Conservation (phyloP, 441 rosid genomes). For the Aquilaria agallochum region DNA sequence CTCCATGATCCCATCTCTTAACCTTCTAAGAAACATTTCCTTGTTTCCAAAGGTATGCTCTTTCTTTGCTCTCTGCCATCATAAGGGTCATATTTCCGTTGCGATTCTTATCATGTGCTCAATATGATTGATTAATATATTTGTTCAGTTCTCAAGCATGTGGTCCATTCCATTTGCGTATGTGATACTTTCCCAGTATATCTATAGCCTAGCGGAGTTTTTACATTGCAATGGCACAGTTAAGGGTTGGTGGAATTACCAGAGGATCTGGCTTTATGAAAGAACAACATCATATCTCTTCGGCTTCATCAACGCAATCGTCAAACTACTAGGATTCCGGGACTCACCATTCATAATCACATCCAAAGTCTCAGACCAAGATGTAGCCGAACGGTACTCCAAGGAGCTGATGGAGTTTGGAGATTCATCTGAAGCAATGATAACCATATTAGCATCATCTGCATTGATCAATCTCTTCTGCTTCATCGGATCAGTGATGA, state of each 20-base stretch:
- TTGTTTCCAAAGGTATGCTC: conserved; percentile 59
- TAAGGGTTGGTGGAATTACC: conserved; percentile 71
- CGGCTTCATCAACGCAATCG: conserved; percentile 39
- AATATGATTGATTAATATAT: neutral
- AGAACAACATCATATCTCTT: conserved; percentile 65
- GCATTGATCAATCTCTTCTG: conserved; percentile 53
- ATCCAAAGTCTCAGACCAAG: conserved; percentile 57
- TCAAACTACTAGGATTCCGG: conserved; percentile 28
- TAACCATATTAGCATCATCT: conserved; percentile 41
- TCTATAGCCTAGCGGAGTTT: conserved; percentile 48
- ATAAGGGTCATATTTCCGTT: neutral
- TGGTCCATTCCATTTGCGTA: conserved; percentile 67
- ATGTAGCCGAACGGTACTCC: conserved; percentile 40
- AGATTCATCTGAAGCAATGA: conserved; percentile 51
- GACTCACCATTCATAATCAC: conserved; percentile 55
- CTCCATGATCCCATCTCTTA: conserved; percentile 51
- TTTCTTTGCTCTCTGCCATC: neutral
- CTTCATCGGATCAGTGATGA: conserved; percentile 30
- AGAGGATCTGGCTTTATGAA: conserved; percentile 64
- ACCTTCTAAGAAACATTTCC: conserved; percentile 45
- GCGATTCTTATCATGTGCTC: no score
- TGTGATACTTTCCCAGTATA: conserved; percentile 28
- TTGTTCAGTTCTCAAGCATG: conserved; percentile 34
- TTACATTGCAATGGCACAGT: conserved; percentile 51
- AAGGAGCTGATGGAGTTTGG: conserved; percentile 70